Evolutionary conservation across 78 protist genomes (phyloP), one percentile per base, ranked within the genome.

Genomic region (Dictyostelium brefeldianum): DNA sequence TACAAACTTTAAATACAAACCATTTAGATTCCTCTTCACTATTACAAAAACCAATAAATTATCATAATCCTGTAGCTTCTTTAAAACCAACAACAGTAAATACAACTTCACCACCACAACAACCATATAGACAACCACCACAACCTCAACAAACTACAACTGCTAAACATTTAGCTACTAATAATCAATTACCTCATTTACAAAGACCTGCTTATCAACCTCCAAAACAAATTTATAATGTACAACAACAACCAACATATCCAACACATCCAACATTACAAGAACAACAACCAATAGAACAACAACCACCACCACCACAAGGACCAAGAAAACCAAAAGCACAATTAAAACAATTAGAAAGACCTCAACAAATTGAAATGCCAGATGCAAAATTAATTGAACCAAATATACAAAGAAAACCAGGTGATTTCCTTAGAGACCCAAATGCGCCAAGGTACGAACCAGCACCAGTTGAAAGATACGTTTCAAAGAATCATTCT

Each of bases 281-380:
- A 54, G 62, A 56, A 57, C 70, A 62, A 62, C 41, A 70, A 69
- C 15, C 78, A 71, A 1, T 5, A 41, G 3, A 18, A 18, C 78
- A 36, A 71, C 80, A 53, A 41, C 31, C 56, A 17, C 29, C 4
- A 20, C 80, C 14, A 46, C 80, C 50, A 43, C 80, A 47, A 43
- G 59, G 50, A 31, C 78, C 46, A 70, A 70, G 50, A 46, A 73
- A 73, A 46, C 31, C n/a, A 22, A 73, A 73, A 46, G 41, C 80
- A 73, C 41, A 31, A 8, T 11, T 73, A 4, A 73, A 14, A 46
- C 31, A n/a, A 73, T 15, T 73, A 8, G 80, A 46, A 22, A 46
- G 80, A 73, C 75, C 75, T 4, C 7, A 43, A 14, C 75, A 25
- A 31, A n/a, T 67, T 12, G 75, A 25, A 5, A 14, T 67, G 31